Evolutionary conservation across 2,329 filamentous ascomycete species (phyloP).

Genomic region (Verticillium tricorpus): DNA sequence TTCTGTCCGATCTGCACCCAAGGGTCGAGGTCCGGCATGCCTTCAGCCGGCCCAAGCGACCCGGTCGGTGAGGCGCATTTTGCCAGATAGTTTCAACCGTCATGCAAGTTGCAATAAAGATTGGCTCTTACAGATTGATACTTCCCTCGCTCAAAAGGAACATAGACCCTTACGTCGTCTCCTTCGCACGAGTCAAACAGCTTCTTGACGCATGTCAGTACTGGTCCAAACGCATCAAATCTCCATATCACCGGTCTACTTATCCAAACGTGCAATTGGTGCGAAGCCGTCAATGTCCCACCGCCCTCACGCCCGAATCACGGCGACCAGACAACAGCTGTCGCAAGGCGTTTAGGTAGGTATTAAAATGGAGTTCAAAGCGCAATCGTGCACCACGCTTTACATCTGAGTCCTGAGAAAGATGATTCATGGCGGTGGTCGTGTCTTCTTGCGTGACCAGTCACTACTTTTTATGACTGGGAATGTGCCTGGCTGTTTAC

Average conservation of each 20-base stretch:
- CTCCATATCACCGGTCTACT: neutral
- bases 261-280: neutral
- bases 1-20: slow-evolving; percentile 65
- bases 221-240: slow-evolving; percentile 2
- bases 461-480: too few relatives aligned
- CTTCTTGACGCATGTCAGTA: neutral
- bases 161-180: neutral
- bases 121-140: neutral
- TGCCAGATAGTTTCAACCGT: neutral
- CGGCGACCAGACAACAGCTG: neutral
- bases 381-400: too few relatives aligned
- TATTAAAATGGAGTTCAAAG: too few relatives aligned
- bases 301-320: neutral
- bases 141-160: neutral
- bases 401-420: too few relatives aligned
- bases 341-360: neutral
- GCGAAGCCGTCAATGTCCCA: neutral
- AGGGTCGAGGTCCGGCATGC: slow-evolving; percentile 60
- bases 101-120: neutral
- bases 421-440: too few relatives aligned
- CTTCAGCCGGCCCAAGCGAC: slow-evolving; percentile 76
- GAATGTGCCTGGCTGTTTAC: too few relatives aligned
- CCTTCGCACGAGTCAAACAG: neutral
- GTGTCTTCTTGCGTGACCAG: too few relatives aligned
- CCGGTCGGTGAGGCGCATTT: slow-evolving; percentile 49